Base-by-base conservation (phyloP, 2,329 filamentous ascomycete genomes). In the Penicillium sp. region DNA sequence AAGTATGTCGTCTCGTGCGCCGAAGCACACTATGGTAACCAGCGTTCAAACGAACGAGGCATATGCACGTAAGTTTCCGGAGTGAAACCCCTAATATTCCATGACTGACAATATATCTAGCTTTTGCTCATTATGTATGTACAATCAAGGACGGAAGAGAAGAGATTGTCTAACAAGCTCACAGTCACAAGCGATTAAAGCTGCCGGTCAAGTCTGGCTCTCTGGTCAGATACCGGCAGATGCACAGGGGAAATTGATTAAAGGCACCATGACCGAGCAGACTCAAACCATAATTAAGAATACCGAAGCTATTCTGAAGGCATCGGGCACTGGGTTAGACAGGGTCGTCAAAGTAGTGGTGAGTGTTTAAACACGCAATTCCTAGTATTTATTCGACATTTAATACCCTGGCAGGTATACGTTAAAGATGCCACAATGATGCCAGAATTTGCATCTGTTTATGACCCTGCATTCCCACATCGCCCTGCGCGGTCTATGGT, bases 331-430 rank as follows among this genome's bases (percentile, higher is more conserved):
- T 21, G 83, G 82, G 44, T 81, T 96, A 60, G 76, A 84, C 61
- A 87, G 84, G 73, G 86, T 94, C 48, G 88, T 95, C 78, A 94
- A 95, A 82, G 88, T 89, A 68, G 88, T 84, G 21, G 36, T 48
- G 27, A 48, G 51, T 31, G 19, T 13, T 10, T 5, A 9, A 21
- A 19, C 21, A 15, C 4, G 2, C 9, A 23, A 43, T 29, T 8
- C 19, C 19, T 19, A 33, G n/a, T 39, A 29, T 36, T n/a, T 19
- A 21, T 11, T 21, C 19, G 16, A n/a, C 11, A 15, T 3, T 38
- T 45, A 27, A 38, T n/a, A 7, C 11, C 19, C 2, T 13, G 2
- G 10, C 6, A 53, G 50, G 43, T 53, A 4, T 46, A 53, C 8
- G 34, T 72, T 55, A 68, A 55, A 59, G 65, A 62, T 40, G 50